These are phyloP conservation scores for Psophocarpus tetragonolobus DNA, from an alignment of 306 rosid genomes.

Conservation along the genomic window DNA sequence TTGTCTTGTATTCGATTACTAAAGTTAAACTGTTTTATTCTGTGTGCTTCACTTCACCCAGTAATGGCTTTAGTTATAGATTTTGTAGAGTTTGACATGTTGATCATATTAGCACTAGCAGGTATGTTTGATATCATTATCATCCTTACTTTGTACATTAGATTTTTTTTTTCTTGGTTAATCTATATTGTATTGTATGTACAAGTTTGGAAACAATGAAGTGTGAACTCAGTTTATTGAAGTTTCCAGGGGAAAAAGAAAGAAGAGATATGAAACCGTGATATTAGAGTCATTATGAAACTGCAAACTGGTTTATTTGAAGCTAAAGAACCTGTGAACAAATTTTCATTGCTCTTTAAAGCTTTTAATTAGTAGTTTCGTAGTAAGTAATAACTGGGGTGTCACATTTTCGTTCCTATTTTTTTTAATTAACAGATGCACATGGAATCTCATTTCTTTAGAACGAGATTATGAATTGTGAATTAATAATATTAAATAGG, in stretches of 20 bases:
- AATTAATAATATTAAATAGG: too few relatives aligned
- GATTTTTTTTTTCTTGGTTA: neutral
- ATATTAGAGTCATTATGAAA: neutral
- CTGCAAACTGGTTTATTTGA: slow-evolving; percentile 5
- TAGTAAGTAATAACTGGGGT: neutral
- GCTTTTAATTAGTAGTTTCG: neutral
- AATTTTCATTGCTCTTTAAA: neutral
- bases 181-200: slow-evolving; percentile 25
- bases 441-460: neutral
- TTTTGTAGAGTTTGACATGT: slow-evolving; percentile 53
- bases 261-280: slow-evolving; percentile 17
- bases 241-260: slow-evolving; percentile 18
- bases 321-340: neutral
- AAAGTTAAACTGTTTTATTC: slow-evolving; percentile 8
- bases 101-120: slow-evolving; percentile 48
- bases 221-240: slow-evolving; percentile 20
- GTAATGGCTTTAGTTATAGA: slow-evolving; percentile 33
- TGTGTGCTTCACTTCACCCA: slow-evolving; percentile 17
- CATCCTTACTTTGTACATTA: slow-evolving; percentile 28
- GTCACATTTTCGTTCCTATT: neutral
- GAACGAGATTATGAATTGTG: neutral
- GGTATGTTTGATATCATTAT: slow-evolving; percentile 51
- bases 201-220: slow-evolving; percentile 33
- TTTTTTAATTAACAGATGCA: neutral
- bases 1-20: slow-evolving; percentile 38